These are phyloP conservation scores for Nakazawaea sp. DNA, from an alignment of 805 yeast genomes.

Conservation along the genomic window DNA sequence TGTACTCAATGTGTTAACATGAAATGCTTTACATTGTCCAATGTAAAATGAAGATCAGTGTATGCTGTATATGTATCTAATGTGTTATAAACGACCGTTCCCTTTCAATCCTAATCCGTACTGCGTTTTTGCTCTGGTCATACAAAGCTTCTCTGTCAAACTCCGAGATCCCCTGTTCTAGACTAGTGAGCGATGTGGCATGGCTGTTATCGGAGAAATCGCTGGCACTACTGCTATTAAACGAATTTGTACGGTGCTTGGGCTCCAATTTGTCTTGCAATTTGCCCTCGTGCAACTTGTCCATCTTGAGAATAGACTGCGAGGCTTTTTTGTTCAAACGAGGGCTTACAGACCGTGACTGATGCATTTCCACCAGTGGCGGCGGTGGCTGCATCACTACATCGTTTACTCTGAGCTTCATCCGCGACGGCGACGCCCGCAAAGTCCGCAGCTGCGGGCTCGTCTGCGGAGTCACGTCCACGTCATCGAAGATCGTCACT, in stretches of 20 bases:
- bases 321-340: conserved; percentile 16
- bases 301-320: conserved; percentile 18
- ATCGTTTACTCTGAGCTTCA: conserved; percentile 6
- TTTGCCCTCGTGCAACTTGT: conserved; percentile 12
- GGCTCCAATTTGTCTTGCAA: conserved; percentile 8
- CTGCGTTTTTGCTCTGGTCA: conserved; percentile 27
- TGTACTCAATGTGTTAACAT: too few relatives aligned
- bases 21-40: too few relatives aligned
- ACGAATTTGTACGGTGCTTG: conserved; percentile 3
- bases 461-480: background rate
- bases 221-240: conserved; percentile 4
- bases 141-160: conserved; percentile 18
- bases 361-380: background rate
- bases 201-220: conserved; percentile 6
- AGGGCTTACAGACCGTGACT: conserved; percentile 1
- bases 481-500: conserved; percentile 4
- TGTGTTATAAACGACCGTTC: conserved; percentile 18
- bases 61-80: too few relatives aligned
- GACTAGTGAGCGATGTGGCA: conserved; percentile 12
- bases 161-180: background rate
- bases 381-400: conserved; percentile 4
- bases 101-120: conserved; percentile 26
- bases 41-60: too few relatives aligned
- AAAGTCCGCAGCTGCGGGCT: conserved; percentile 6
- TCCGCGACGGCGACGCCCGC: conserved; percentile 7